These are phyloP conservation scores for Triticum urartu DNA, from an alignment of 176 grass and related monocot species.

Conservation along the genomic window DNA sequence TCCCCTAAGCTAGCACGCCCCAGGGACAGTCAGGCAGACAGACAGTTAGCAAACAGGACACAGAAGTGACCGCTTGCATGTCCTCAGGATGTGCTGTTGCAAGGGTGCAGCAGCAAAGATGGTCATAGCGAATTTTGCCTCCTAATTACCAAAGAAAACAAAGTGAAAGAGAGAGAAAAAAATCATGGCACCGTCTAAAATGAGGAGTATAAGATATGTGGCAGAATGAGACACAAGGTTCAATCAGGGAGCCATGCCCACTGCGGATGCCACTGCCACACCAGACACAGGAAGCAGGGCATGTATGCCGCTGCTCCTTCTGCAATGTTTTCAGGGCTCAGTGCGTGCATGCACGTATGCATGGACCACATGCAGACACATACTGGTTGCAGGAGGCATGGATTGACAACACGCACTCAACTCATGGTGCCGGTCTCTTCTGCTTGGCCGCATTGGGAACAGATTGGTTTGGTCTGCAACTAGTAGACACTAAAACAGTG, in stretches of 20 bases:
- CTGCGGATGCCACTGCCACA: constrained; percentile 10
- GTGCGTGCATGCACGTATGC: constrained; percentile 14
- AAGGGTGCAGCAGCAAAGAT: constrained; percentile 10
- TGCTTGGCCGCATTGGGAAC: constrained; percentile 26
- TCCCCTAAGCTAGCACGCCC: neutral
- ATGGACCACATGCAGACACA: constrained; percentile 29
- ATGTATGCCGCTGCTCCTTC: neutral
- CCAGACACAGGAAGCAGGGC: constrained; percentile 27
- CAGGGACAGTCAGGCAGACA: constrained; percentile 19
- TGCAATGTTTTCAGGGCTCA: constrained; percentile 19
- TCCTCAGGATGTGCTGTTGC: constrained; percentile 33
- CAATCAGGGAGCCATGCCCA: constrained; percentile 31
- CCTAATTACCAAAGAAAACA: neutral
- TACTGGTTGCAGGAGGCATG: constrained; percentile 17
- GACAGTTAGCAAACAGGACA: constrained; percentile 26
- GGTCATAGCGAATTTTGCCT: constrained; percentile 16
- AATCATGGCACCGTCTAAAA: neutral
- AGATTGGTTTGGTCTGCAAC: neutral
- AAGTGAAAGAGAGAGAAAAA: neutral
- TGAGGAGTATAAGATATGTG: neutral
- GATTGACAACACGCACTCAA: constrained; percentile 17
- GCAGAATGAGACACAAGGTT: constrained; percentile 29
- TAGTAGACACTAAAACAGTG: constrained; percentile 6
- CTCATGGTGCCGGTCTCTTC: constrained; percentile 35
- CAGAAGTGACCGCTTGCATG: constrained; percentile 28